These are phyloP conservation scores for Phyllosticta citriasiana DNA, from an alignment of 2,329 filamentous ascomycete genomes.

Conservation along the genomic window DNA sequence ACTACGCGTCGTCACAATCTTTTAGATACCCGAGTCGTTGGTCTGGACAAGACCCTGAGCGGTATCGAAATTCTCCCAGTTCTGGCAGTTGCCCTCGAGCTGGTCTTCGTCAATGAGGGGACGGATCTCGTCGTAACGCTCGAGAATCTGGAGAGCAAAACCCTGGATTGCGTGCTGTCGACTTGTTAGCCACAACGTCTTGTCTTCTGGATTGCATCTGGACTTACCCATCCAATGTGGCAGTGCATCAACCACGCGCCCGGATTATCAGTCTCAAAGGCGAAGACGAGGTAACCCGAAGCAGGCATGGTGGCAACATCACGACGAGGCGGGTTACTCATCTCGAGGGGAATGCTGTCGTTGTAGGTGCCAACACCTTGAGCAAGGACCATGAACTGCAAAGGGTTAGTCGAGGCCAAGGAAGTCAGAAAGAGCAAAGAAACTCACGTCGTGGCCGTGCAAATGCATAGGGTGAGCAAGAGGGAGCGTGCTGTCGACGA, in stretches of 20 bases:
- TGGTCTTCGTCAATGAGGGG: constrained; percentile 2
- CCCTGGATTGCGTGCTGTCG: constrained; percentile 22
- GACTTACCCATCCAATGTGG: constrained; percentile 5
- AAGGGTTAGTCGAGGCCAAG: background rate
- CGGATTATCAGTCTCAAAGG: constrained; percentile 44
- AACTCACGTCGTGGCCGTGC: constrained; percentile 27
- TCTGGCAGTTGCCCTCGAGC: constrained; percentile 3
- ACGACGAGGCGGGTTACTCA: constrained; percentile 29
- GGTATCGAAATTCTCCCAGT: background rate
- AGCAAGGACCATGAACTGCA: constrained; percentile 30
- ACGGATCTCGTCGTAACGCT: constrained; percentile 24
- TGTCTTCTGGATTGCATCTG: background rate
- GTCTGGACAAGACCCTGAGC: background rate
- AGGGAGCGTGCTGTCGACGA: constrained; percentile 13
- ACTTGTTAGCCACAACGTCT: constrained; percentile 14
- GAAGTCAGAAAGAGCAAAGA: background rate
- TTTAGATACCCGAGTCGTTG: background rate
- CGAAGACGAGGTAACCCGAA: constrained; percentile 39
- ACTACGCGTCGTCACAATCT: background rate
- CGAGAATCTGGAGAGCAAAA: constrained; percentile 46
- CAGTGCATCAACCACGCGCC: constrained; percentile 26
- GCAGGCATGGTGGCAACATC: constrained; percentile 15
- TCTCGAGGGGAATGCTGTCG: constrained; percentile 21
- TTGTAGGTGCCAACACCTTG: constrained; percentile 23
- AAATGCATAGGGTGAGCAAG: constrained; percentile 33